These are phyloP conservation scores for Rhizopogon vulgaris DNA, from an alignment of 768 basidiomycete genomes.

Conservation along the genomic window DNA sequence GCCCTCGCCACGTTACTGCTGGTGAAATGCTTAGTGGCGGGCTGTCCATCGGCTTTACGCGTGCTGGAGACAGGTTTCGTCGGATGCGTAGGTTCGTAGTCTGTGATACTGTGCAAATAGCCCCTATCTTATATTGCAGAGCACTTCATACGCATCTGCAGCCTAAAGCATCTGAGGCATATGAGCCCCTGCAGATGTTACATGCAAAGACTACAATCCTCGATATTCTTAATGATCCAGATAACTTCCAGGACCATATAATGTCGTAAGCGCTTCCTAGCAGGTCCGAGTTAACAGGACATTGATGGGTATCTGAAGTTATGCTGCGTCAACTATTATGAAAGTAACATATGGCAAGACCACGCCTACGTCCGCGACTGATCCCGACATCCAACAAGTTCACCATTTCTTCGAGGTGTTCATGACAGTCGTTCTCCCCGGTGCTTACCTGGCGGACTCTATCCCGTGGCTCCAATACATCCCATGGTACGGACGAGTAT, in stretches of 20 bases:
- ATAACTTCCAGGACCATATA: slow-evolving; percentile 6
- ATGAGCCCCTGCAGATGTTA: slow-evolving; percentile 38
- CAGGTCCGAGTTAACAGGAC: not conserved
- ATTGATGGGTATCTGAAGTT: slow-evolving; percentile 7
- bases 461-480: slow-evolving; percentile 34
- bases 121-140: slow-evolving; percentile 18
- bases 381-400: slow-evolving; percentile 15
- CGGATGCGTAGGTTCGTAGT: slow-evolving; percentile 43
- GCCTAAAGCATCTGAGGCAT: slow-evolving; percentile 38
- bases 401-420: slow-evolving; percentile 17
- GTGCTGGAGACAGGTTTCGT: slow-evolving; percentile 47
- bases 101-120: not conserved
- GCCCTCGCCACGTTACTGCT: slow-evolving; percentile 43
- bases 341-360: slow-evolving; percentile 20
- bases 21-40: slow-evolving; percentile 49
- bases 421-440: slow-evolving; percentile 24
- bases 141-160: slow-evolving; percentile 50
- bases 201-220: slow-evolving; percentile 15
- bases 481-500: slow-evolving; percentile 49
- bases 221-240: slow-evolving; percentile 12
- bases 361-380: slow-evolving; percentile 13
- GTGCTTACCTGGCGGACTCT: slow-evolving; percentile 25
- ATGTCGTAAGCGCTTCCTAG: slow-evolving; percentile 14
- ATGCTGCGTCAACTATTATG: slow-evolving; percentile 14
- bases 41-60: slow-evolving; percentile 44